phyloP scores from a whole-genome alignment of 108 stramenopile genomes.

The Nitzschia inconspicua region DNA sequence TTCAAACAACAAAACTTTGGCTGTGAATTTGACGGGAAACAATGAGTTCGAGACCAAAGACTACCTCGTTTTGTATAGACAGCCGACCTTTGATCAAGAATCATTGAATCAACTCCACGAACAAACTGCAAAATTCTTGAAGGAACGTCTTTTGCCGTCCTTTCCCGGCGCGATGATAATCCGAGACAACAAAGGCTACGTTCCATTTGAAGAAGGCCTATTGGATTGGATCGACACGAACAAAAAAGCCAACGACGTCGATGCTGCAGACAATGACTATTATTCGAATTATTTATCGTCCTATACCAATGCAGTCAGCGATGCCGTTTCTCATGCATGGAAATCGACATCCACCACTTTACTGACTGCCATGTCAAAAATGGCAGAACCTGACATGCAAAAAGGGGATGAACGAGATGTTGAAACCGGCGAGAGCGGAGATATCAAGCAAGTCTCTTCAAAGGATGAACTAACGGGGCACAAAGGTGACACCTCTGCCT shows the following conservation, averaged over 20 bases:
- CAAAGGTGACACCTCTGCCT: neutral
- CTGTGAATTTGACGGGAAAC: slow-evolving; percentile 9
- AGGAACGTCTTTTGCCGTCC: slow-evolving; percentile 25
- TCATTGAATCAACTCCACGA: slow-evolving; percentile 15
- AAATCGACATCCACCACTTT: slow-evolving; percentile 16
- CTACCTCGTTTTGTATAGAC: slow-evolving; percentile 2
- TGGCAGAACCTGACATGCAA: neutral
- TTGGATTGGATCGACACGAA: slow-evolving; percentile 28
- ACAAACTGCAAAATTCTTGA: slow-evolving; percentile 24
- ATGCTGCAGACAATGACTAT: neutral
- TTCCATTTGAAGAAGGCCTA: slow-evolving; percentile 40
- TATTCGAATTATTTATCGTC: slow-evolving; percentile 3
- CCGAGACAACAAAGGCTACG: slow-evolving; percentile 23
- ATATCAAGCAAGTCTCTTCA: too few species aligned
- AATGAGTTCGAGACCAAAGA: slow-evolving; percentile 15
- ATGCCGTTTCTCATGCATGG: slow-evolving; percentile 31
- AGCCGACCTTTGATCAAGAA: slow-evolving; percentile 14
- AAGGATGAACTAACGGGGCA: neutral
- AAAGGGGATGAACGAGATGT: neutral
- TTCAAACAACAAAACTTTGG: slow-evolving; percentile 30
- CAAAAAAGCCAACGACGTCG: neutral
- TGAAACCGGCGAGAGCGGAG: neutral
- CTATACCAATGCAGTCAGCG: slow-evolving; percentile 1
- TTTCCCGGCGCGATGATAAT: slow-evolving; percentile 30
- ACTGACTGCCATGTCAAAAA: slow-evolving; percentile 4